Base-by-base conservation (phyloP, 2,329 filamentous ascomycete species). In the Xylaria sp. region DNA sequence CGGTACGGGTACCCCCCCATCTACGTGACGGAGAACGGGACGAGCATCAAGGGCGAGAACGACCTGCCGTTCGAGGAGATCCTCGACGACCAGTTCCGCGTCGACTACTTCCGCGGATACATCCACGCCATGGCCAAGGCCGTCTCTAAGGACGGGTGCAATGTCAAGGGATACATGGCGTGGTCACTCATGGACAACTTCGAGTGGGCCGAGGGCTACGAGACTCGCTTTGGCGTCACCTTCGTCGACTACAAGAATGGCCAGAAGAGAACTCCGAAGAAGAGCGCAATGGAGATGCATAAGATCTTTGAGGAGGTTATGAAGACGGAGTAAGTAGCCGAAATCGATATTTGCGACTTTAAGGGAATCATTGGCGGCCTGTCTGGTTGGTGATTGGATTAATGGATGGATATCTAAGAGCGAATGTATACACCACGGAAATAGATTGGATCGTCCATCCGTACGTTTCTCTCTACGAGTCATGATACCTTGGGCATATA, bases 121-220 rank as follows among this genome's bases (percentile, higher is more conserved):
- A 88, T 96, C 73, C 85, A 84, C 58, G 93, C 93, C 67, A 87
- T 97, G 87, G 92, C 91, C 31, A 86, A 91, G 75, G 92, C 94
- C 1, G 87, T 88, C 46, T 83, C 85, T 62, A 82, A 90, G 75
- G 92, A 96, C 76, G 90, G 91, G n/a, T 92, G 94, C 58, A 87
- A 95, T 75, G 91, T 95, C 64, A 86, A 87, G 74, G 93, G 90
- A 3, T 97, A 96, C 81, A 89, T 95, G 84, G 93, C 91, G 18
- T 97, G 94, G 93, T 94, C 91, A 79, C 86, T 97, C 72, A 88
- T 97, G 87, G 94, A 97, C 81, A 95, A 95, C 83, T 95, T 95
- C 76, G 93, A 95, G 81, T 95, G 92, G 92, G 92, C 93, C n/a
- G 93, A 97, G 79, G 93, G 93, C 12, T 97, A 95, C 78, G 90